These are phyloP conservation scores for Aspergillus uvarum DNA, from an alignment of 2,329 filamentous ascomycete genomes.

Conservation along the genomic window DNA sequence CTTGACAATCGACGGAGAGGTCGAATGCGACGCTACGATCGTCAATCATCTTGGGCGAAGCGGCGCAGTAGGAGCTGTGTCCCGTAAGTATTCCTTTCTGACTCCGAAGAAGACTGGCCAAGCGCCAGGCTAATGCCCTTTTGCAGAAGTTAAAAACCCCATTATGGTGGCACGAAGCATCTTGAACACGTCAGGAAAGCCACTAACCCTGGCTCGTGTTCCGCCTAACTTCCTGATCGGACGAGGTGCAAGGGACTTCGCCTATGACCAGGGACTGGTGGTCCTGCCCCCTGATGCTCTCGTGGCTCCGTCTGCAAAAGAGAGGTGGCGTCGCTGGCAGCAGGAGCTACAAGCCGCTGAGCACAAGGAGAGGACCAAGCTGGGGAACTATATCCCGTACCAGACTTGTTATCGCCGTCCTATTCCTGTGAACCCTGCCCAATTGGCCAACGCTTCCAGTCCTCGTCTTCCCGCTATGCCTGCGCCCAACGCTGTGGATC, in stretches of 20 bases:
- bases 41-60: constrained; percentile 89
- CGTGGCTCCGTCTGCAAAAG: constrained; percentile 74
- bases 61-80: constrained; percentile 86
- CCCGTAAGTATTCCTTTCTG: constrained; percentile 61
- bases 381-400: constrained; percentile 23
- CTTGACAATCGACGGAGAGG: constrained; percentile 80
- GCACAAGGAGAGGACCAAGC: constrained; percentile 40
- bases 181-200: constrained; percentile 71
- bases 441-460: constrained; percentile 20
- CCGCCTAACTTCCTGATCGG: constrained; percentile 90
- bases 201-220: constrained; percentile 81
- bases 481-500: neutral
- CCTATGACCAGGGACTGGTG: constrained; percentile 71
- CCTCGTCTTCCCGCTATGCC: neutral
- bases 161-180: constrained; percentile 82
- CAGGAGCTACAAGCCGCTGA: constrained; percentile 66
- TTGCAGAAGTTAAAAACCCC: constrained; percentile 72
- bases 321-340: constrained; percentile 77
- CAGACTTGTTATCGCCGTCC: constrained; percentile 26
- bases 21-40: constrained; percentile 92
- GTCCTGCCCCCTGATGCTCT: constrained; percentile 73
- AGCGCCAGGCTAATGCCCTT: neutral
- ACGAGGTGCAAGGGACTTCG: constrained; percentile 82
- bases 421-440: constrained; percentile 24
- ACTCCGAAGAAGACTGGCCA: neutral